Evolutionary conservation across 768 basidiomycete genomes (phyloP), one percentile per base, ranked within the genome.

Genomic region (Phylloporus sp.): DNA sequence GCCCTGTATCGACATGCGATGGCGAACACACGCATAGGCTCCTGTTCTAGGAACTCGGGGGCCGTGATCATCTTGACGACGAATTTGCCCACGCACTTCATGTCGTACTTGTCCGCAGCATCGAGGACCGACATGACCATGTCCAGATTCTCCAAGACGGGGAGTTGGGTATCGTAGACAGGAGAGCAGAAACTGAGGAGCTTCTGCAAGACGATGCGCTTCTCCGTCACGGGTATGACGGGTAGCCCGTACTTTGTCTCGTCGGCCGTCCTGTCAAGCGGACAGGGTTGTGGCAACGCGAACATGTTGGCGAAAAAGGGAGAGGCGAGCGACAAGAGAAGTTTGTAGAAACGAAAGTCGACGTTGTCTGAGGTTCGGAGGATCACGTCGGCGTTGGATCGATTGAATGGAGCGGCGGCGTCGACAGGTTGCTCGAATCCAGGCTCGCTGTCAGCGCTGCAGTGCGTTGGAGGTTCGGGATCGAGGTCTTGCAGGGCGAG

Each of bases 231-330:
- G 17, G 73, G 70, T 50, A 79, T 71, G 42, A 79, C 59, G 18
- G 75, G 70, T 3, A 71, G 57, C 2, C 62, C 69, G 34, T 67
- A 59, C 43, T 63, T 64, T 33, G 45, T 68, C 32, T 57, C 55
- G 49, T 68, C 60, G 11, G 58, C 62, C 15, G 56, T 42, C 13
- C 52, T 53, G 36, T 67, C 66, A 9, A 59, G 50, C 9, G 61
- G 44, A 18, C 42, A 37, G 2, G 79, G 71, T 32, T 69, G 68
- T 21, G 80, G 80, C 22, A 82, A 60, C 8, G 71, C 69, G 52
- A 83, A 76, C 68, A 80, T 76, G 51, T 71, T 69, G 38, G 68
- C 67, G 52, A 84, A 83, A 59, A 84, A 74, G 5, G 76, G 69
- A 9, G 83, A 84, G 1, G 79, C 75, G 14, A 80, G 56, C 15